Conservation (phyloP, 306 rosid genomes). For the Dicorynia guianensis region DNA sequence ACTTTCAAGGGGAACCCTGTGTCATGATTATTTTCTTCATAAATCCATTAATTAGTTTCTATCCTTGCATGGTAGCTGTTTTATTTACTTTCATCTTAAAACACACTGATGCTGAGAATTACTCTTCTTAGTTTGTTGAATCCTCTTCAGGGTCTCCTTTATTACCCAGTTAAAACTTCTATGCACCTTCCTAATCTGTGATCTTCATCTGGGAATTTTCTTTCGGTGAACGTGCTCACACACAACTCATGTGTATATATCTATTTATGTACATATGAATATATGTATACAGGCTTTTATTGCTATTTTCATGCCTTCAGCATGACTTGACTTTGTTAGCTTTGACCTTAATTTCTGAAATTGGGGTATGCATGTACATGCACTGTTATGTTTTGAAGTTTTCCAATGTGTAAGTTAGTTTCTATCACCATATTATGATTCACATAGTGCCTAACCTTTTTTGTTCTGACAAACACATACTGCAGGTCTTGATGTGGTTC, state of each 20-base stretch:
- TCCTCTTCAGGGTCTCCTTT: no score
- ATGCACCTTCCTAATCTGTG: not conserved
- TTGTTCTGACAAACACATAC: slow-evolving; percentile 24
- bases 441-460: slow-evolving; percentile 1
- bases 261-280: no score
- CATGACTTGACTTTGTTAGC: not conserved
- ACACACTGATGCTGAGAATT: not conserved
- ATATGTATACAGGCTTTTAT: not conserved
- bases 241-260: no score
- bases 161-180: not conserved
- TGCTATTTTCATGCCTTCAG: not conserved
- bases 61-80: not conserved
- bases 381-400: not conserved
- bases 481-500: slow-evolving; percentile 94
- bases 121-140: not conserved
- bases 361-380: not conserved
- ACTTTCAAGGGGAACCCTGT: not conserved
- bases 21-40: not conserved
- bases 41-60: slow-evolving; percentile 1
- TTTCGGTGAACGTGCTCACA: not conserved
- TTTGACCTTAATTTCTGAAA: slow-evolving; percentile 16
- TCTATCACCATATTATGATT: not conserved
- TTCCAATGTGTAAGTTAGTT: not conserved
- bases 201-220: not conserved
- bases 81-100: not conserved